phyloP scores from a whole-genome alignment of 1,284 basidiomycete species.

The Trichosporon coremiiforme region DNA sequence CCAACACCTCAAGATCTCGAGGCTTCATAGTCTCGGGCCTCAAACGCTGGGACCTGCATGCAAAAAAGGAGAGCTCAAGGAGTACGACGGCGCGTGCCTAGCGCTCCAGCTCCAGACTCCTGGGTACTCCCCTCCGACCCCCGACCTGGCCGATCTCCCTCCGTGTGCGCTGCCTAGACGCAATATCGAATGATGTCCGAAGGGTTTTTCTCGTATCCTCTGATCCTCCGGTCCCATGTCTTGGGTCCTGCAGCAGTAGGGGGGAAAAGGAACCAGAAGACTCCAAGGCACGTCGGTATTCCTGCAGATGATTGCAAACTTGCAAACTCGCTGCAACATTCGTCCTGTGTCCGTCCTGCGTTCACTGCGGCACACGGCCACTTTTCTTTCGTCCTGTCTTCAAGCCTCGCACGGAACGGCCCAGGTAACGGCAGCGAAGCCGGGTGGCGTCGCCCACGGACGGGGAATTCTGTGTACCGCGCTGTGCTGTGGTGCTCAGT shows the following conservation, averaged over 20 bases:
- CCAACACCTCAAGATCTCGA: background rate
- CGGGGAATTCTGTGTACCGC: background rate
- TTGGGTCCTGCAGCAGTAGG: no score
- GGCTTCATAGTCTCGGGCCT: background rate
- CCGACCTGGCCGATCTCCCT: background rate
- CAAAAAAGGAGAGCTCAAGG: background rate
- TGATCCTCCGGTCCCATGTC: background rate
- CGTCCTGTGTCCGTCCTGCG: no score
- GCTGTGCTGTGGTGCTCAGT: background rate
- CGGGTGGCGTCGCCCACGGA: slow-evolving; percentile 3
- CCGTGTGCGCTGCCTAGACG: background rate
- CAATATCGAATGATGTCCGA: background rate
- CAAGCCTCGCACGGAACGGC: no score
- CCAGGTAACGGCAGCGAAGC: background rate
- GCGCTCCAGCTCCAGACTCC: slow-evolving; percentile 1
- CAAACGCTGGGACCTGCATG: background rate
- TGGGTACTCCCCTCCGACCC: background rate
- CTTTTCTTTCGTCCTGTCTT: background rate
- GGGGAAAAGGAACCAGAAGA: background rate
- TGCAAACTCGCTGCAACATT: background rate
- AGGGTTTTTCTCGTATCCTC: background rate
- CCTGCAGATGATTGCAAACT: background rate
- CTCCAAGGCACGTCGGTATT: background rate
- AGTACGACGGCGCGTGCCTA: slow-evolving; percentile 1
- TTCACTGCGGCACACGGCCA: background rate